These are phyloP conservation scores for Solanum rostratum DNA, from an alignment of 257 asterid species.

Conservation along the genomic window DNA sequence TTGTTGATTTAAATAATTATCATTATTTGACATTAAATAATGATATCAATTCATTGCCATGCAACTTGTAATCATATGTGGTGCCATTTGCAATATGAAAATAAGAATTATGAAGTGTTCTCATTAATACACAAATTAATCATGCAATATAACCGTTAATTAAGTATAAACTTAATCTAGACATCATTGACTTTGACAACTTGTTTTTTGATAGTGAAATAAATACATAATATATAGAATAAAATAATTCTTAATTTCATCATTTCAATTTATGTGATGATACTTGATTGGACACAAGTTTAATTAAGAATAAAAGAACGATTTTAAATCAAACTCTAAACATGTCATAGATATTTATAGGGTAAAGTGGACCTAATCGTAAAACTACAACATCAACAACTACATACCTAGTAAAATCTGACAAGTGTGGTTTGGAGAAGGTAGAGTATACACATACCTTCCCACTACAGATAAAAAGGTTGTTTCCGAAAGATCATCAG, in stretches of 20 bases:
- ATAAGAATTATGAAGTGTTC: neutral
- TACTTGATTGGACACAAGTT: neutral
- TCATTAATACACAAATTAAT: neutral
- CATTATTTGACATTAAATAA: neutral
- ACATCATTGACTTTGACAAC: neutral
- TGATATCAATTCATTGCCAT: neutral
- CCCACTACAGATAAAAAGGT: too few species aligned
- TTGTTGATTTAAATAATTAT: neutral
- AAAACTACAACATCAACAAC: too few species aligned
- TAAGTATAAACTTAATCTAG: neutral
- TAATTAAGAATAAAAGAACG: neutral
- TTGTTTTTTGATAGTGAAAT: neutral
- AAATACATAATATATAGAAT: neutral
- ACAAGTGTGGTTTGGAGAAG: too few species aligned
- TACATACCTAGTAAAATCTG: too few species aligned
- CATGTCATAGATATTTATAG: neutral
- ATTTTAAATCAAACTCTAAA: neutral
- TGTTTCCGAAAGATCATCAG: too few species aligned
- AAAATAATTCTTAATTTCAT: neutral
- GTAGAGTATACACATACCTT: too few species aligned
- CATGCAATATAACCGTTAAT: neutral
- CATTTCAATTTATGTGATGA: neutral
- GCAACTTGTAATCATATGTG: neutral
- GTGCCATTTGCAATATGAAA: neutral
- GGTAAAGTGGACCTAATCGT: too few species aligned